Evolutionary conservation across 352 stramenopile species (phyloP).

Genomic region (Phytophthora megakarya): DNA sequence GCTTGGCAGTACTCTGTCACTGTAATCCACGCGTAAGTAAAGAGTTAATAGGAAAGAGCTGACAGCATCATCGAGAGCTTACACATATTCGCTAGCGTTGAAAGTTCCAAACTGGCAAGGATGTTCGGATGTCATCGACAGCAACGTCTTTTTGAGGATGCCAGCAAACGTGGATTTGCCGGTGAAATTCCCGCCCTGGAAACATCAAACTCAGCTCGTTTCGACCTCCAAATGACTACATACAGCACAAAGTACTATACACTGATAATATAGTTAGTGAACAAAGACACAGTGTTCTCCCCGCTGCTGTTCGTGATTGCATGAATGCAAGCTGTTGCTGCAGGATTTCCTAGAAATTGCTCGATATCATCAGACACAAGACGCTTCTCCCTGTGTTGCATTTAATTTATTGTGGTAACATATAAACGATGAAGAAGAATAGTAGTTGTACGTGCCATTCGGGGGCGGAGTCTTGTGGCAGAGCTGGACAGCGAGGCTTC

Average conservation of each 20-base stretch:
- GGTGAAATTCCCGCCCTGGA: conserved; percentile 47
- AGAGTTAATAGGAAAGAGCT: background rate
- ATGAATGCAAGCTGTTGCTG: conserved; percentile 36
- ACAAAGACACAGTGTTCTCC: background rate
- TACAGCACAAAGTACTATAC: conserved; percentile 25
- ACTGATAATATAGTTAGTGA: conserved; percentile 74
- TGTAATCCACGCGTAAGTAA: conserved; percentile 1
- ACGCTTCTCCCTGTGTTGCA: conserved; percentile 37
- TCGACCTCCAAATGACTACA: background rate
- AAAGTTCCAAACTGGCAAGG: conserved; percentile 41
- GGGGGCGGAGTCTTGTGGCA: conserved; percentile 24
- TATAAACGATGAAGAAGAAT: background rate
- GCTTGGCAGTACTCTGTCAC: conserved; percentile 18
- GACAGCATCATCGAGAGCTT: conserved; percentile 1
- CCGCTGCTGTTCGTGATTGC: conserved; percentile 41
- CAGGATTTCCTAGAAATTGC: conserved; percentile 55
- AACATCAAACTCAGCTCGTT: background rate
- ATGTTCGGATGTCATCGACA: conserved; percentile 18
- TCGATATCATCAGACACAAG: conserved; percentile 43
- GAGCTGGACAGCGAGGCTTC: conserved; percentile 55
- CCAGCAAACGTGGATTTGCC: conserved; percentile 61
- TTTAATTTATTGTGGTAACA: background rate
- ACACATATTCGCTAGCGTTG: conserved; percentile 49
- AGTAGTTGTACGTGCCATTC: conserved; percentile 43
- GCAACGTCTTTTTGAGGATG: conserved; percentile 43